Evolutionary conservation across 2,329 filamentous ascomycete genomes (phyloP).

Genomic region (Paramyrothecium roridum): DNA sequence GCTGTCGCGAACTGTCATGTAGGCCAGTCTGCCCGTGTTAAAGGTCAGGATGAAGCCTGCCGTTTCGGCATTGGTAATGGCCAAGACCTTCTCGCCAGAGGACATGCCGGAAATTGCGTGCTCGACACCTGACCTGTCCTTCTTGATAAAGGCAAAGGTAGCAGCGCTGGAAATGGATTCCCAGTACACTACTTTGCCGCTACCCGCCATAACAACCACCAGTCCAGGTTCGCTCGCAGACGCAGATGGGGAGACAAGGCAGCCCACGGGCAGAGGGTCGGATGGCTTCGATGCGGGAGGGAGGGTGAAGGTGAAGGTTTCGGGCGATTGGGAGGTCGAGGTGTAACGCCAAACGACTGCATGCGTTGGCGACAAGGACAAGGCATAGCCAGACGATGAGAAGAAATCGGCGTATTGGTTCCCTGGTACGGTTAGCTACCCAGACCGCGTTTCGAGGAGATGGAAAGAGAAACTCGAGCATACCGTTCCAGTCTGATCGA

Average conservation of each 20-base stretch:
- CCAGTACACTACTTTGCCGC: constrained; percentile 88
- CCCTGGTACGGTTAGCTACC: constrained; percentile 35
- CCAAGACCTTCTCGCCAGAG: constrained; percentile 72
- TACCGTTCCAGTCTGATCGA: constrained; percentile 63
- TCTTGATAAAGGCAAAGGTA: constrained; percentile 77
- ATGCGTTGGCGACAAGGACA: constrained; percentile 76
- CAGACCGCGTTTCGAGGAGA: constrained; percentile 1
- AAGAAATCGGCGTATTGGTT: constrained; percentile 65
- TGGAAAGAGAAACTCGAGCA: constrained; percentile 21
- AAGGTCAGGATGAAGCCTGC: constrained; percentile 84
- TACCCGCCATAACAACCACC: constrained; percentile 79
- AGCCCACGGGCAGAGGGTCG: constrained; percentile 77
- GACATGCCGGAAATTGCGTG: constrained; percentile 70
- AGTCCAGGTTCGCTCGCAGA: constrained; percentile 80
- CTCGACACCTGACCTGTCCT: constrained; percentile 78
- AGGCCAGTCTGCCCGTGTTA: constrained; percentile 81
- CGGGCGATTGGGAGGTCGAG: constrained; percentile 62
- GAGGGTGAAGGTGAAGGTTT: constrained; percentile 77
- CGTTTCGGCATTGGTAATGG: constrained; percentile 77
- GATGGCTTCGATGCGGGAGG: constrained; percentile 66
- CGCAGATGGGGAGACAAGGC: constrained; percentile 75
- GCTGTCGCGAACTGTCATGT: constrained; percentile 79
- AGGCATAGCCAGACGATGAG: constrained; percentile 67
- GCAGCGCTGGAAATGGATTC: constrained; percentile 90
- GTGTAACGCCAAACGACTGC: constrained; percentile 91